A percentile compares a stretch with the other conserved stretches of the same genome.
These are phyloP conservation scores for Glebionis coronaria DNA, from an alignment of 129 eudicot genomes.

Conservation along the genomic window DNA sequence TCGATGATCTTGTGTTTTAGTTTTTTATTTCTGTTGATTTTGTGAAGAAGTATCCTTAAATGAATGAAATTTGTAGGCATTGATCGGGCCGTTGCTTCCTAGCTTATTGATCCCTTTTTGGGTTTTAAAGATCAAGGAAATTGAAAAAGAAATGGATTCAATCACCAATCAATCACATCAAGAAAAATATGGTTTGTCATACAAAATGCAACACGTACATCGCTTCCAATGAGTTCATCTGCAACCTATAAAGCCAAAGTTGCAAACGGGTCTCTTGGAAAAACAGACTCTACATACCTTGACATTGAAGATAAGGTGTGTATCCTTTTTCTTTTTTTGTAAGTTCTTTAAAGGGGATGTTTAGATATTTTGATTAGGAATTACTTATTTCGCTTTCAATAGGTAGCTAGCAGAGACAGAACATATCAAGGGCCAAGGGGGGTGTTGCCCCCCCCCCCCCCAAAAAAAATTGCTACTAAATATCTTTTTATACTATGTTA, in stretches of 20 bases:
- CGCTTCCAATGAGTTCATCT: constrained; percentile 41
- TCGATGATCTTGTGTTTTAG: not conserved
- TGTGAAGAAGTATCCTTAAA: too few species aligned
- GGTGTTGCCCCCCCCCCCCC: too few species aligned
- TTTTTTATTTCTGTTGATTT: too few species aligned
- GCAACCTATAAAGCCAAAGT: constrained; percentile 36
- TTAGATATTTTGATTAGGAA: too few species aligned
- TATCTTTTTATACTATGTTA: too few species aligned
- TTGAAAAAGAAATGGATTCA: constrained; percentile 31
- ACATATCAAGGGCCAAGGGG: too few species aligned
- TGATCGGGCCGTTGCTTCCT: constrained; percentile 29
- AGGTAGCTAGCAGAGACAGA: too few species aligned
- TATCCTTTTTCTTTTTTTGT: not conserved
- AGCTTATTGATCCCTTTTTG: constrained; percentile 37
- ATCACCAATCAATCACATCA: constrained; percentile 20
- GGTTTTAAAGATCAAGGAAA: constrained; percentile 19
- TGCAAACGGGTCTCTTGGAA: constrained; percentile 21
- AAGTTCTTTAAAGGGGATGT: too few species aligned
- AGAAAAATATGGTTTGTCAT: constrained; percentile 31
- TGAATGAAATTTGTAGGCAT: constrained; percentile 20
- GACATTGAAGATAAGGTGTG: constrained; percentile 35
- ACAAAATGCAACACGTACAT: constrained; percentile 25
- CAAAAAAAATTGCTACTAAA: too few species aligned
- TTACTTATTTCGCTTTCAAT: too few species aligned
- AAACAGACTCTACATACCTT: constrained; percentile 26